Conservation (phyloP, 2,329 filamentous ascomycete species). For the Emmonsiellopsis sp. region DNA sequence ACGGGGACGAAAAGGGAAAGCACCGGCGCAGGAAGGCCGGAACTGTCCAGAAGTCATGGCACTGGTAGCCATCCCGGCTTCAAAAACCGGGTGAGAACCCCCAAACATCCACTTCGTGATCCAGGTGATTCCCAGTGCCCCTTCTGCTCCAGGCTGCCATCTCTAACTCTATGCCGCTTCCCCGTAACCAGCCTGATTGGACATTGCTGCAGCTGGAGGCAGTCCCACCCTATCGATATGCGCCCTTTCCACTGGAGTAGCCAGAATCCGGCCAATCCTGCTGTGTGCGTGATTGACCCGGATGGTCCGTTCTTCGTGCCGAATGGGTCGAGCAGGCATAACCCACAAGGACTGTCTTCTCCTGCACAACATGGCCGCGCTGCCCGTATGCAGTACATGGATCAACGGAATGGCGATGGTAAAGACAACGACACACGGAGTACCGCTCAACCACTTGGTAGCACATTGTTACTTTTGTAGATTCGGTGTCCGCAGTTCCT, state of each 20-base stretch:
- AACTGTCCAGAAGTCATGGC: too few species aligned
- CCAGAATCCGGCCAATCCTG: conserved; percentile 22
- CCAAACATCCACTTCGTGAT: not conserved
- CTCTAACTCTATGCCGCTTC: not conserved
- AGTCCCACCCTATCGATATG: conserved; percentile 8
- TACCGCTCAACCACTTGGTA: conserved; percentile 80
- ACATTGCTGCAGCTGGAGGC: not conserved
- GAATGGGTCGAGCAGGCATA: conserved; percentile 61
- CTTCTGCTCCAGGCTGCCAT: not conserved
- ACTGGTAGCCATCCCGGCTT: too few species aligned
- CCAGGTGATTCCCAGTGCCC: not conserved
- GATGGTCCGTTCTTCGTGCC: conserved; percentile 11
- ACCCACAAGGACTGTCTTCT: conserved; percentile 71
- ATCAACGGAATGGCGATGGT: conserved; percentile 80
- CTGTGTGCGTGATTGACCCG: conserved; percentile 7
- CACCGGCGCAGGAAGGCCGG: too few species aligned
- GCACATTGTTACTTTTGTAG: conserved; percentile 52
- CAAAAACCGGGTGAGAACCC: not conserved
- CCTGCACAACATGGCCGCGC: conserved; percentile 61
- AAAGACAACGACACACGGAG: conserved; percentile 77
- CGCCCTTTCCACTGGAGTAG: conserved; percentile 22
- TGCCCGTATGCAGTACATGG: conserved; percentile 69
- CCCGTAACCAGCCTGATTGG: not conserved
- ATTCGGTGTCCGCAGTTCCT: not conserved
- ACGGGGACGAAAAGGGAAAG: too few species aligned